Percentiles rank a stretch among this genome's conserved stretches.
phyloP scores from a whole-genome alignment of 129 eudicot species.

The Mikania micrantha region DNA sequence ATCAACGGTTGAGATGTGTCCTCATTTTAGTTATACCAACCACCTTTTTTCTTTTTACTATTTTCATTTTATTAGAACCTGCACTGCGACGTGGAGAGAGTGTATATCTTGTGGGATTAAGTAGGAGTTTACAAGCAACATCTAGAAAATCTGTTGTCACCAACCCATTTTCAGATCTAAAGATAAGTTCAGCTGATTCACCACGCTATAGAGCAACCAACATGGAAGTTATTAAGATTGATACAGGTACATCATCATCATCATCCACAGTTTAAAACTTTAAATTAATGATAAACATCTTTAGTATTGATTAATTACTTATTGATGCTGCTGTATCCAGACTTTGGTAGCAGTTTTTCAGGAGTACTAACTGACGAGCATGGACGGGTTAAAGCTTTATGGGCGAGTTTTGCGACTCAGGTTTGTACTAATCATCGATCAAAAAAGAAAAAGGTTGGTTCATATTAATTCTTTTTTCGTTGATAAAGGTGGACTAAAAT shows the following conservation, averaged over 20 bases:
- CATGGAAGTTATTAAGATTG: slow-evolving; percentile 84
- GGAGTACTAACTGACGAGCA: slow-evolving; percentile 78
- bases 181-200: slow-evolving; percentile 70
- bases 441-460: slow-evolving; percentile 15
- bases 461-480: slow-evolving; percentile 6
- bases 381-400: slow-evolving; percentile 89
- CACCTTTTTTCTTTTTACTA: not conserved
- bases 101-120: slow-evolving; percentile 89
- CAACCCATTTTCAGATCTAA: slow-evolving; percentile 79
- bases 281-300: not conserved
- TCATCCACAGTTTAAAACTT: slow-evolving; percentile 2
- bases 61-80: slow-evolving; percentile 51
- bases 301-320: not conserved
- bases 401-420: slow-evolving; percentile 97
- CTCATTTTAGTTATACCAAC: not conserved
- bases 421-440: slow-evolving; percentile 34
- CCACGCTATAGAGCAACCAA: slow-evolving; percentile 94
- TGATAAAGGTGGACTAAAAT: not conserved
- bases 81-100: slow-evolving; percentile 84
- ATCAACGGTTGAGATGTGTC: not conserved
- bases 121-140: slow-evolving; percentile 86
- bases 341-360: slow-evolving; percentile 88
- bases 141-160: slow-evolving; percentile 92
- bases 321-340: slow-evolving; percentile 34
- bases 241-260: not conserved